Evolutionary conservation across 345 rosid species (phyloP).

Genomic region (Boechera stricta): DNA sequence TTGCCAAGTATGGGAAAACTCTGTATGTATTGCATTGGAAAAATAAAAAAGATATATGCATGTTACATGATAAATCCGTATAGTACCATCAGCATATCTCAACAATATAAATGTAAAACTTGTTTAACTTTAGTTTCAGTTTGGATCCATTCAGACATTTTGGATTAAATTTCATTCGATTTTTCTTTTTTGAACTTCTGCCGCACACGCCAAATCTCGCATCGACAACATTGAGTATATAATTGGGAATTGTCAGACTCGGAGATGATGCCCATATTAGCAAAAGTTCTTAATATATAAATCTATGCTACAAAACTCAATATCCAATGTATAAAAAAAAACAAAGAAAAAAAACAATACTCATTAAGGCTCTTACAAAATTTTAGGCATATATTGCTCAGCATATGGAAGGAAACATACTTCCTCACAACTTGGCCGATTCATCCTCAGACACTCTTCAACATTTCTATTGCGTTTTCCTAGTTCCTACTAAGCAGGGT

Average conservation of each 20-base stretch:
- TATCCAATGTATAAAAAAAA: neutral
- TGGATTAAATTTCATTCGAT: too few species aligned
- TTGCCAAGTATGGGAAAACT: too few species aligned
- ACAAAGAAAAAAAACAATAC: neutral
- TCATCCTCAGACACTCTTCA: conserved; percentile 7
- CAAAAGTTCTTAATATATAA: neutral
- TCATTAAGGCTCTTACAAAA: conserved; percentile 25
- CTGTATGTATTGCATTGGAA: too few species aligned
- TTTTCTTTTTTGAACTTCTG: neutral
- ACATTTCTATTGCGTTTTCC: conserved; percentile 9
- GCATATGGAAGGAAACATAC: conserved; percentile 13
- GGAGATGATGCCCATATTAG: neutral
- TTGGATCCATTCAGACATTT: too few species aligned
- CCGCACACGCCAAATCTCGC: neutral
- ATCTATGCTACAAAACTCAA: neutral
- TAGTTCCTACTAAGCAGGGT: neutral
- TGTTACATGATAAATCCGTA: too few species aligned
- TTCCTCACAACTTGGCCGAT: conserved; percentile 4
- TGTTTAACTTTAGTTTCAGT: too few species aligned
- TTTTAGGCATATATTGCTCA: conserved; percentile 22
- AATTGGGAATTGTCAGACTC: neutral
- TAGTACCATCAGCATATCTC: too few species aligned
- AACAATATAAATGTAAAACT: too few species aligned
- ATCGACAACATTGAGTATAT: neutral
- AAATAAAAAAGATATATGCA: too few species aligned